Conservation (phyloP, 2,329 filamentous ascomycete genomes). For the Ascochyta viciae-villosae region DNA sequence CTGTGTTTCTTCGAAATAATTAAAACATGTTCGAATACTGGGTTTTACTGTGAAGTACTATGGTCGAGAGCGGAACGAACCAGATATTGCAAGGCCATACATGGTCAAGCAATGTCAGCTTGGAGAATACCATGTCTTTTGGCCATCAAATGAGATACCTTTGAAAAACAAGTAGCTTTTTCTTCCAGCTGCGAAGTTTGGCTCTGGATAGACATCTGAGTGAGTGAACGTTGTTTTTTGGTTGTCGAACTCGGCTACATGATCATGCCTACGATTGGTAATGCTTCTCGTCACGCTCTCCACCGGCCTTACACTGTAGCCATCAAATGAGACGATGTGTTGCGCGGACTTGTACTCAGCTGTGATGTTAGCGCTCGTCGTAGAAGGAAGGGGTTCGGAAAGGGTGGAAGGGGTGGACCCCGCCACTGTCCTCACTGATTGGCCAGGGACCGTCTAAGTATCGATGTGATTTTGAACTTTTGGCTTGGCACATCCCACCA, state of each 20-base stretch:
- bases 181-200: too few species aligned
- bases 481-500: conserved; percentile 23
- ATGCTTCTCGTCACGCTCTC: too few species aligned
- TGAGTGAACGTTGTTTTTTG: too few species aligned
- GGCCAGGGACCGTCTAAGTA: neutral
- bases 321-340: neutral
- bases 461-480: conserved; percentile 17
- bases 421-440: conserved; percentile 2
- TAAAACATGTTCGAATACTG: neutral
- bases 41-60: neutral
- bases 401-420: neutral
- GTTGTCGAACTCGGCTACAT: too few species aligned
- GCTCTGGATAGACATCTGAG: too few species aligned
- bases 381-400: neutral
- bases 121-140: neutral
- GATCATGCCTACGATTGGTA: too few species aligned
- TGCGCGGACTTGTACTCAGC: neutral
- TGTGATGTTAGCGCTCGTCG: too few species aligned
- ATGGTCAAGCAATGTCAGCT: neutral
- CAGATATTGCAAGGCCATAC: neutral
- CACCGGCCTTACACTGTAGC: too few species aligned
- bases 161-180: too few species aligned
- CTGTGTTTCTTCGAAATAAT: neutral
- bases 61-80: neutral
- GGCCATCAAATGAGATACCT: neutral